A percentile compares a stretch with the other conserved stretches of the same genome.
Evolutionary conservation across 108 stramenopile genomes (phyloP).

Genomic region (Nitzschia sp.): DNA sequence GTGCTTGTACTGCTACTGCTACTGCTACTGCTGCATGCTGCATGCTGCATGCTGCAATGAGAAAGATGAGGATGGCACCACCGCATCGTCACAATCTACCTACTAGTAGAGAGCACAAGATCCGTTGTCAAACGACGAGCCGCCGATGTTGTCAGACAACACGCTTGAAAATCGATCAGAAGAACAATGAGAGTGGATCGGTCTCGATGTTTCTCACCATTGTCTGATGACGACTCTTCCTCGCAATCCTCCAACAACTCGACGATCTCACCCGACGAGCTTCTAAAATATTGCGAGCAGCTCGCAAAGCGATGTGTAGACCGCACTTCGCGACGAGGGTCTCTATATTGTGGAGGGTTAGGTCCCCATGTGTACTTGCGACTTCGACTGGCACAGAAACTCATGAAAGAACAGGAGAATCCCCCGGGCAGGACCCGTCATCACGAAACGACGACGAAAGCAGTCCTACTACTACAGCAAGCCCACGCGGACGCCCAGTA

Average conservation of each 20-base stretch:
- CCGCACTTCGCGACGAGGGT: slow-evolving; percentile 3
- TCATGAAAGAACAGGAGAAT: not conserved
- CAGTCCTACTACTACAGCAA: not conserved
- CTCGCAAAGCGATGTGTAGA: not conserved
- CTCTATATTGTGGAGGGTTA: slow-evolving; percentile 23
- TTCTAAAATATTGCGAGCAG: not conserved
- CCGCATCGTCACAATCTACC: too few species aligned
- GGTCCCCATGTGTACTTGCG: slow-evolving; percentile 40
- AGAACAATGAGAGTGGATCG: not conserved
- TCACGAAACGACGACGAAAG: not conserved
- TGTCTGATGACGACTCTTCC: not conserved
- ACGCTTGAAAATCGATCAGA: too few species aligned
- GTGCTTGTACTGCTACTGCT: too few species aligned
- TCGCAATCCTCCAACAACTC: not conserved
- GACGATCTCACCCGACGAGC: not conserved
- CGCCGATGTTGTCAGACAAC: too few species aligned
- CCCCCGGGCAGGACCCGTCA: too few species aligned
- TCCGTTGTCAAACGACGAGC: too few species aligned
- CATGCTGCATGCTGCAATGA: too few species aligned
- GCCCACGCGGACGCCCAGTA: not conserved
- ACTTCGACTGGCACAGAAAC: slow-evolving; percentile 13
- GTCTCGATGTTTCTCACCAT: not conserved
- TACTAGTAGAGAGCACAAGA: too few species aligned
- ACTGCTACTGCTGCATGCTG: too few species aligned
- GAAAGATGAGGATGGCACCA: too few species aligned